These are phyloP conservation scores for Mycena filopes DNA, from an alignment of 768 basidiomycete species.

Conservation along the genomic window DNA sequence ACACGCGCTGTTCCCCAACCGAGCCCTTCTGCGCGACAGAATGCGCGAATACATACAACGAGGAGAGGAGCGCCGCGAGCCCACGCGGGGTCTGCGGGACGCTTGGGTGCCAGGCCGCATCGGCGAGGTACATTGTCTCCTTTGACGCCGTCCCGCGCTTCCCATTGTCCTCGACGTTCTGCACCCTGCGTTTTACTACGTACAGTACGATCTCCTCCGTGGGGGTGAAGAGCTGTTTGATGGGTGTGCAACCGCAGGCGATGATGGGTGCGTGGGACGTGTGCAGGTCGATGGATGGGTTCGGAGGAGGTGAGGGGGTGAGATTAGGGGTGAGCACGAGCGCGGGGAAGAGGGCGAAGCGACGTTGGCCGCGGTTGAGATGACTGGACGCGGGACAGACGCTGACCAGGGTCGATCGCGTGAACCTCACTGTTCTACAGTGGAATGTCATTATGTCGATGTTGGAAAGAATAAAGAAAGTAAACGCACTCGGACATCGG, in stretches of 20 bases:
- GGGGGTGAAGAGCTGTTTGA: slow-evolving; percentile 29
- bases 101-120: slow-evolving; percentile 37
- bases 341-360: slow-evolving; percentile 34
- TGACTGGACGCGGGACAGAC: slow-evolving; percentile 39
- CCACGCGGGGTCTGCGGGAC: slow-evolving; percentile 40
- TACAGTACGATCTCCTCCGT: slow-evolving; percentile 30
- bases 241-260: slow-evolving; percentile 39
- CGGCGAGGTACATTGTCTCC: slow-evolving; percentile 32
- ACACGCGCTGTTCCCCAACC: slow-evolving; percentile 31
- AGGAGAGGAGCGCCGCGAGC: slow-evolving; percentile 43
- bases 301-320: too few relatives aligned
- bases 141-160: slow-evolving; percentile 28
- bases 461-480: too few relatives aligned
- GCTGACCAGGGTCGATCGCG: slow-evolving; percentile 39
- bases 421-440: slow-evolving; percentile 37
- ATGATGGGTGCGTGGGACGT: slow-evolving; percentile 36
- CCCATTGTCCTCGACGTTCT: not conserved
- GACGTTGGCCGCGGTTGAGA: slow-evolving; percentile 28
- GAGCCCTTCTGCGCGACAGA: slow-evolving; percentile 31
- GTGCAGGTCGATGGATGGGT: slow-evolving; percentile 36
- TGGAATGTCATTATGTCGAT: not conserved
- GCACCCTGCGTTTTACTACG: slow-evolving; percentile 33
- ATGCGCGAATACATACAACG: slow-evolving; percentile 39
- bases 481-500: slow-evolving; percentile 37
- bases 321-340: not conserved